These are phyloP conservation scores for Salix udensis DNA, from an alignment of 345 rosid genomes.

Conservation along the genomic window DNA sequence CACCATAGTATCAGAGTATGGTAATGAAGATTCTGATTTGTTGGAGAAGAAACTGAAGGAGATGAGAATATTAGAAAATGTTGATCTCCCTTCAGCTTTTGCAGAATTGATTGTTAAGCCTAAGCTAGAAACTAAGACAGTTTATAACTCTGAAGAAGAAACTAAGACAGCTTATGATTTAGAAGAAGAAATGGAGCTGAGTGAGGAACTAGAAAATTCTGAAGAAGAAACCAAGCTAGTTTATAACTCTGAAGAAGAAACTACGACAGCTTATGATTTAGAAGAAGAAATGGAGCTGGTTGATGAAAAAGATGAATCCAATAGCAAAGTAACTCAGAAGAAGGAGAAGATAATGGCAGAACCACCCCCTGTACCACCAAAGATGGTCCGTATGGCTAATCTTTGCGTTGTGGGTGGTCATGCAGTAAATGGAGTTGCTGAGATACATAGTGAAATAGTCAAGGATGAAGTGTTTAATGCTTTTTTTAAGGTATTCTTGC, in stretches of 20 bases:
- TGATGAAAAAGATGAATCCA: slow-evolving; percentile 13
- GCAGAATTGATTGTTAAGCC: slow-evolving; percentile 61
- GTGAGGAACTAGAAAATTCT: slow-evolving; percentile 27
- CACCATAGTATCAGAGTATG: slow-evolving; percentile 60
- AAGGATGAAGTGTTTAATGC: slow-evolving; percentile 64
- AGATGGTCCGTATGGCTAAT: slow-evolving; percentile 49
- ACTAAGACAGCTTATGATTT: neutral
- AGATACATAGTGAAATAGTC: slow-evolving; percentile 74
- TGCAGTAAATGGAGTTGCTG: slow-evolving; percentile 83
- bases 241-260: neutral
- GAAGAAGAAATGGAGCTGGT: slow-evolving; percentile 15
- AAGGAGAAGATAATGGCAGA: slow-evolving; percentile 35
- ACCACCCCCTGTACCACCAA: slow-evolving; percentile 32
- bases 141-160: neutral
- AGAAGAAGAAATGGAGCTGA: slow-evolving; percentile 14
- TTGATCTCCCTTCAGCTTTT: slow-evolving; percentile 60
- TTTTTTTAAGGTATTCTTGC: slow-evolving; percentile 44
- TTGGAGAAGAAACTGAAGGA: slow-evolving; percentile 59
- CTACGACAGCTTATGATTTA: neutral
- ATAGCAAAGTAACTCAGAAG: slow-evolving; percentile 17
- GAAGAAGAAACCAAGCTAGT: slow-evolving; percentile 12
- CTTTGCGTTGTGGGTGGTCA: slow-evolving; percentile 60
- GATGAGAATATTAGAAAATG: slow-evolving; percentile 75
- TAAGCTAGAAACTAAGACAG: slow-evolving; percentile 8
- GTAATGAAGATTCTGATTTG: slow-evolving; percentile 44